These are phyloP conservation scores for Tricholoma terreum DNA, from an alignment of 768 basidiomycete species.

Conservation along the genomic window DNA sequence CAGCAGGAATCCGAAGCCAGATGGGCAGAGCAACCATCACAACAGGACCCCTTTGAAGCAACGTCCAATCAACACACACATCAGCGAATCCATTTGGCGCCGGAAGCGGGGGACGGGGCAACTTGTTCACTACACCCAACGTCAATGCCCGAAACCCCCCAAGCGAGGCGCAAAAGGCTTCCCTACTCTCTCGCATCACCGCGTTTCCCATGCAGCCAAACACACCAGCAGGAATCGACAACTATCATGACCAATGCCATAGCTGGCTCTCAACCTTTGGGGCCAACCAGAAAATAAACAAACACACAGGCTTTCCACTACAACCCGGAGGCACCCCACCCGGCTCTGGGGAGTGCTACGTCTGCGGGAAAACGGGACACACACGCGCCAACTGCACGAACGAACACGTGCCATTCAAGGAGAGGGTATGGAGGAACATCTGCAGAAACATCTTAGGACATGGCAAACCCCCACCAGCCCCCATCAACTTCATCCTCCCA, in stretches of 20 bases:
- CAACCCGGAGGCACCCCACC: neutral
- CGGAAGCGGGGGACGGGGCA: too few species aligned
- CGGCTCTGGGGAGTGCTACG: neutral
- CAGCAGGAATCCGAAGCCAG: too few species aligned
- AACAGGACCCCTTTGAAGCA: too few species aligned
- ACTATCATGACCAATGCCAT: neutral
- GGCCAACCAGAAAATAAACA: neutral
- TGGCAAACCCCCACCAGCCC: neutral
- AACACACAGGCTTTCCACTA: neutral
- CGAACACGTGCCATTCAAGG: neutral
- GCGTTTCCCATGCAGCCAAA: neutral
- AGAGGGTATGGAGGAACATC: neutral
- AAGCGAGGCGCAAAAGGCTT: too few species aligned
- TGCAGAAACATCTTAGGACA: neutral
- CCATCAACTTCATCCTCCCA: neutral
- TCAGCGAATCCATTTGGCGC: too few species aligned
- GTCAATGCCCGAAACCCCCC: too few species aligned
- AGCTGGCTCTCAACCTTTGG: neutral
- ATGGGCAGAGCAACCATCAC: too few species aligned
- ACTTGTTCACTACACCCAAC: too few species aligned
- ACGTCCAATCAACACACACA: too few species aligned
- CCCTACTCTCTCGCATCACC: too few species aligned
- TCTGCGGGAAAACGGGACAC: neutral
- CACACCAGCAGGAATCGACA: neutral
- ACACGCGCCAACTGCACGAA: neutral